Percentiles rank a stretch among this genome's conserved stretches.
phyloP scores from a whole-genome alignment of 768 basidiomycete species.

The Suillus subaureus region DNA sequence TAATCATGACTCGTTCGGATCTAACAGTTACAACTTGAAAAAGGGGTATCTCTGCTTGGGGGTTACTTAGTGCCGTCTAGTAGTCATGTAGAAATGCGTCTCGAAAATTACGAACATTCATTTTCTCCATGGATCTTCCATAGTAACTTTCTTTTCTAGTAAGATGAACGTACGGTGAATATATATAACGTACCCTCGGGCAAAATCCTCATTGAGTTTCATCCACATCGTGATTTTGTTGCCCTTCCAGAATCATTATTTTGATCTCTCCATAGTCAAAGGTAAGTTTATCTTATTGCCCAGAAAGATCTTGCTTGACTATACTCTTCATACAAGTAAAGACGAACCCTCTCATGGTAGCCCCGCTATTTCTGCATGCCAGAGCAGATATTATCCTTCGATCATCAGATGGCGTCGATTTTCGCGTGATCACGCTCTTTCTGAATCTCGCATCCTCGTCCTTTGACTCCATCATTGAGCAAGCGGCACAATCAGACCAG shows the following conservation, averaged over 20 bases:
- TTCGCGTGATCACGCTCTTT: slow-evolving; percentile 39
- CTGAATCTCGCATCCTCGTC: slow-evolving; percentile 39
- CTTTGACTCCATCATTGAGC: slow-evolving; percentile 35
- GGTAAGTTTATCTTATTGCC: background rate
- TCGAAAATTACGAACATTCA: no score
- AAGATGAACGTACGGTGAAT: background rate
- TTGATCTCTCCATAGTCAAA: background rate
- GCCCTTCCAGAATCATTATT: background rate
- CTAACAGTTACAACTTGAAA: background rate
- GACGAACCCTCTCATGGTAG: background rate
- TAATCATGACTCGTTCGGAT: background rate
- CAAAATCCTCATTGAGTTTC: background rate
- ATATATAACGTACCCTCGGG: background rate
- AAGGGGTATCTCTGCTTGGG: background rate
- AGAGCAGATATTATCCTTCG: slow-evolving; percentile 39
- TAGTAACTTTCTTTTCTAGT: background rate
- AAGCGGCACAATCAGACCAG: slow-evolving; percentile 19
- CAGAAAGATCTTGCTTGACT: background rate
- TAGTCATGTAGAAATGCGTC: background rate
- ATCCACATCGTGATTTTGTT: background rate
- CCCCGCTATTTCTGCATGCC: slow-evolving; percentile 34
- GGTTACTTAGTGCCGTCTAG: background rate
- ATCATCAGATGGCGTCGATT: slow-evolving; percentile 38
- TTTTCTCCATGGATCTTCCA: background rate
- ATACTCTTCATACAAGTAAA: background rate